These are phyloP conservation scores for Arthrobotrys conoides DNA, from an alignment of 2,329 filamentous ascomycete species.

Conservation along the genomic window DNA sequence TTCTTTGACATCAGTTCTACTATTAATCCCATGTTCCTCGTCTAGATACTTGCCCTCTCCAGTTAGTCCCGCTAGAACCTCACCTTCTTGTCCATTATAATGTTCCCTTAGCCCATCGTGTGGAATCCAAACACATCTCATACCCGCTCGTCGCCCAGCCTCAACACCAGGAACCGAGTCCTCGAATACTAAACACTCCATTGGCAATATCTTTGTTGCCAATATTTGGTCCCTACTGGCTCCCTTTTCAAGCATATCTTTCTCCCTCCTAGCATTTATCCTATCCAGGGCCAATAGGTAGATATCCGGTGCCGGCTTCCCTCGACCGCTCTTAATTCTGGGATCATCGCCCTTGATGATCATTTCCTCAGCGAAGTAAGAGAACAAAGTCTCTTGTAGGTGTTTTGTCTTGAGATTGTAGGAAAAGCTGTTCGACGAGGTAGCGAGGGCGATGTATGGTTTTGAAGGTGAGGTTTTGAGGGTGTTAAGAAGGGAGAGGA, in stretches of 20 bases:
- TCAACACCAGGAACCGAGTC: conserved; percentile 95
- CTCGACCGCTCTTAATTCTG: conserved; percentile 82
- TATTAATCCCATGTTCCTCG: conserved; percentile 62
- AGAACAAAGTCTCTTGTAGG: conserved; percentile 72
- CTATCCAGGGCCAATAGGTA: conserved; percentile 87
- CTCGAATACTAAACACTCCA: conserved; percentile 96
- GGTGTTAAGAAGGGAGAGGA: conserved; percentile 76
- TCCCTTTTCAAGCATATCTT: conserved; percentile 50
- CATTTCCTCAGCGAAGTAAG: conserved; percentile 77
- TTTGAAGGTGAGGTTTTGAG: conserved; percentile 72
- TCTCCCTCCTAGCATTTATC: conserved; percentile 77
- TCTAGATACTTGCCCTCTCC: conserved; percentile 74
- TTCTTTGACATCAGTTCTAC: conserved; percentile 67
- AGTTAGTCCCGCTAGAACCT: conserved; percentile 86
- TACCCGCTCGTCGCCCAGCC: conserved; percentile 88
- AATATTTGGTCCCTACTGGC: conserved; percentile 51
- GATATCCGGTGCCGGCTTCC: conserved; percentile 95
- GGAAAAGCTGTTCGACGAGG: conserved; percentile 79
- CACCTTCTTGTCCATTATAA: conserved; percentile 80
- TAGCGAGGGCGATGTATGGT: conserved; percentile 80
- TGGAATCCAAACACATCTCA: conserved; percentile 94
- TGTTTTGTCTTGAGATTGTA: conserved; percentile 82
- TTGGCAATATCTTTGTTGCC: conserved; percentile 75
- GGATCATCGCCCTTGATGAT: conserved; percentile 87
- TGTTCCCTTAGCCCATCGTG: conserved; percentile 83